Percentiles rank a stretch among this genome's conserved stretches.
Conservation (phyloP, 768 basidiomycete species). For the Suillus fuscotomentosus region DNA sequence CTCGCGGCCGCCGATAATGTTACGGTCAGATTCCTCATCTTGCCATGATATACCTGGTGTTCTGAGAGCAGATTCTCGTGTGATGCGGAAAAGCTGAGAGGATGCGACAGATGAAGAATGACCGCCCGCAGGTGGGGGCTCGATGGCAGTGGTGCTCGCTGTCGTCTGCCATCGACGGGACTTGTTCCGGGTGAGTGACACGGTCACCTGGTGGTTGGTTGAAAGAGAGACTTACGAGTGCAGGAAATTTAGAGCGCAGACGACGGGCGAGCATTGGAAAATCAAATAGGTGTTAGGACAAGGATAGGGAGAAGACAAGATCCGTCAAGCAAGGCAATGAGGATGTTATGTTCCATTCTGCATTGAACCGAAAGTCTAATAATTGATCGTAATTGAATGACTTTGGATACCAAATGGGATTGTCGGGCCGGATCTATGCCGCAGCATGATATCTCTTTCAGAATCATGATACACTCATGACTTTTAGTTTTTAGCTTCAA, state of each 20-base stretch:
- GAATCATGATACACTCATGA: too few species aligned
- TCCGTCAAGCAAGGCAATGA: slow-evolving; percentile 14
- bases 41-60: slow-evolving; percentile 73
- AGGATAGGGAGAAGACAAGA: slow-evolving; percentile 19
- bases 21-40: slow-evolving; percentile 53
- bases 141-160: slow-evolving; percentile 26
- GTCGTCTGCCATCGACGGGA: slow-evolving; percentile 54
- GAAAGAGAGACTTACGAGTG: slow-evolving; percentile 15
- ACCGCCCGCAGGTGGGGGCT: slow-evolving; percentile 78
- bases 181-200: background rate
- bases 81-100: slow-evolving; percentile 60
- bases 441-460: background rate
- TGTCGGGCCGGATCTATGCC: background rate
- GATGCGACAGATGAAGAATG: slow-evolving; percentile 71
- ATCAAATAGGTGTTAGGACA: slow-evolving; percentile 10
- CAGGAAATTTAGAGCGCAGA: slow-evolving; percentile 15
- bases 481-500: background rate
- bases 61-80: slow-evolving; percentile 68
- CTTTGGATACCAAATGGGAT: background rate
- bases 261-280: slow-evolving; percentile 16
- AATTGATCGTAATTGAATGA: background rate
- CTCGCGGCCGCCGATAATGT: slow-evolving; percentile 70
- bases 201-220: background rate
- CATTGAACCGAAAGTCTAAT: background rate
- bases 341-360: background rate